Base-by-base conservation (phyloP, 2,329 filamentous ascomycete genomes). In the Arthrobotrys entomopaga region DNA sequence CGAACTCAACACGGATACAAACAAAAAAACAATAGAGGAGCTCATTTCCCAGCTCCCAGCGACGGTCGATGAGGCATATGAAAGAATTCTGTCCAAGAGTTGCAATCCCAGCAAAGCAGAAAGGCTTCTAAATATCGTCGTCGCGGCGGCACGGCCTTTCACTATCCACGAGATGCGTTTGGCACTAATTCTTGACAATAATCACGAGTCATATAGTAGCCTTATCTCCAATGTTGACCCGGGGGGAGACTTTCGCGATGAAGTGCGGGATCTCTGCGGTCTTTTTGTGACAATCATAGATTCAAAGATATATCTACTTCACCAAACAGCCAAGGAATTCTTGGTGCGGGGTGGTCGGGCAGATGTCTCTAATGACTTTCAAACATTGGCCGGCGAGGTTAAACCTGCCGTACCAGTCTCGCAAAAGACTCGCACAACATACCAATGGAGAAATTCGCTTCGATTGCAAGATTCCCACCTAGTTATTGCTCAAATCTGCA, bases 281-380 rank as follows among this genome's bases (percentile, higher is more conserved):
- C 64, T 75, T 3, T 76, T 76, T 42, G 24, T 76, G 1, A 65
- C 50, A 0, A 16, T 76, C n/a, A 8, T 48, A 16, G 53, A 76
- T 13, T 74, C 69, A 8, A 74, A 19, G 15, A 40, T 75, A 48
- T 76, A 75, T 34, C 16, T 76, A 8, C 22, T 76, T 11, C 74
- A 76, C 34, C 74, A 76, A 34, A 76, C 74, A 15, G 74, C 74
- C 2, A 54, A 50, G 11, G 74, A 76, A 26, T 76, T 76, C 29
- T 50, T 76, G 20, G 40, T 70, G 26, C 42, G 8, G 16, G n/a
- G 10, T 13, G 4, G 2, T 3, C 26, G 26, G 26, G 26, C 26
- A 29, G 26, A 29, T 29, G 26, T 29, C 26, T 29, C 7, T 52
- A 19, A 8, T 10, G n/a, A 48, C 10, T 19, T 24, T 40, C 16